Base-by-base conservation (phyloP, 805 yeast genomes). In the Saccharomycopsis oosterbeekiorum region DNA sequence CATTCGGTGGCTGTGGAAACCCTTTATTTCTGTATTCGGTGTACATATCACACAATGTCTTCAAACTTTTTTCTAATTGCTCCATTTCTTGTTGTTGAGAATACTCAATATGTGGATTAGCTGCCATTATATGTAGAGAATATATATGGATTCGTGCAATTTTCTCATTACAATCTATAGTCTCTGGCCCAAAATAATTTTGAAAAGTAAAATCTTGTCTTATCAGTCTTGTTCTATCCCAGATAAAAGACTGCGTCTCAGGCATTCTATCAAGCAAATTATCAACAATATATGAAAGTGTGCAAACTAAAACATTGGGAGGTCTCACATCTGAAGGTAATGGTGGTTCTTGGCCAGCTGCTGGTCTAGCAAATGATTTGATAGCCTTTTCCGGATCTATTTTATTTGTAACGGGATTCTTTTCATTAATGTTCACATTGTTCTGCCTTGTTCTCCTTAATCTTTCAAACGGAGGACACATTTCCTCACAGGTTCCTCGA, bases 301-400 rank as follows among this genome's bases (percentile, higher is more conserved):
- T 85, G 41, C 76, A 68, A 12, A 78, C 79, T 29, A 94, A 73
- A 0, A 92, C 76, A 60, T 79, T 80, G 0, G 99, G 99, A 1
- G 99, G 97, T 64, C 99, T 79, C 2, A 94, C 99, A 71, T 94
- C 99, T 0, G 97, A 90, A 0, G 99, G 99, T 62, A 94, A 75
- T 2, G 98, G 96, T 1, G 97, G 98, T 1, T 97, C 96, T 67
- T 94, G 97, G 6, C 98, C 99, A 0, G 98, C 97, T 17, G 96
- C 97, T 0, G 99, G 97, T 67, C 99, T 78, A 24, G 96, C 88
- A 70, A 94, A 94, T 1, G 97, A 96, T 73, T 94, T 94, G 6
- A 94, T 81, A 0, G 97, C 97, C 55, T 77, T 75, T 0, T 69
- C 68, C 36, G 81, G 71, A 0, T 89, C 78, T 5, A 90, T 86